phyloP scores from a whole-genome alignment of 2,329 filamentous ascomycete genomes.

The Microascus cirrosus region DNA sequence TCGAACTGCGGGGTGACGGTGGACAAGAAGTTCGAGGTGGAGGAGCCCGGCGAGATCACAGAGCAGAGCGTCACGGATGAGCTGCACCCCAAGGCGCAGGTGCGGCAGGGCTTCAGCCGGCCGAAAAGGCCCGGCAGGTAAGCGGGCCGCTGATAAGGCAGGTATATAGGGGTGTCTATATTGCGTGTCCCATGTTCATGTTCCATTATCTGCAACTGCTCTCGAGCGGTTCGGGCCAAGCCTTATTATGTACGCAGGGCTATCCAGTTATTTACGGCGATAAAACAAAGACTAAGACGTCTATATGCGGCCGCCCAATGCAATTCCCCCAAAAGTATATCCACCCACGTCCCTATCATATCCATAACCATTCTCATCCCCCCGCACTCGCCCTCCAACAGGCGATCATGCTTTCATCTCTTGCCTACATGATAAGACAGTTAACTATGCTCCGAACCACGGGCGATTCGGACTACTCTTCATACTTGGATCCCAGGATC shows the following conservation, averaged over 20 bases:
- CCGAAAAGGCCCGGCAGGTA: constrained; percentile 68
- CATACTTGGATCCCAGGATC: constrained; percentile 50
- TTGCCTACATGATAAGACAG: neutral
- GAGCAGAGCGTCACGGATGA: constrained; percentile 54
- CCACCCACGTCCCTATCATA: neutral
- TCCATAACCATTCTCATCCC: neutral
- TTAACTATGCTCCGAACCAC: neutral
- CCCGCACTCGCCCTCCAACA: neutral
- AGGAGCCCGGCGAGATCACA: constrained; percentile 59
- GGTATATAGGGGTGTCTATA: neutral
- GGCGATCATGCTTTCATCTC: neutral
- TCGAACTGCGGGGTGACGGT: constrained; percentile 53
- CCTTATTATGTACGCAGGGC: neutral
- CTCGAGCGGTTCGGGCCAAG: neutral
- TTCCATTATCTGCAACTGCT: neutral
- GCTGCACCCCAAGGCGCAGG: constrained; percentile 55
- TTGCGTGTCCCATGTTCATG: neutral
- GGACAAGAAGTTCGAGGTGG: constrained; percentile 60
- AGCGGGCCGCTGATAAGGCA: constrained; percentile 4
- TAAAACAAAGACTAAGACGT: neutral
- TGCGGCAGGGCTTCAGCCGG: constrained; percentile 60
- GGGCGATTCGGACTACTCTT: constrained; percentile 38
- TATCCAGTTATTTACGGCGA: neutral
- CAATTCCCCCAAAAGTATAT: neutral
- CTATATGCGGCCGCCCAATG: neutral